Evolutionary conservation across 2,329 filamentous ascomycete genomes (phyloP), one percentile per base, ranked within the genome.

Genomic region (Epichloe amarillans): DNA sequence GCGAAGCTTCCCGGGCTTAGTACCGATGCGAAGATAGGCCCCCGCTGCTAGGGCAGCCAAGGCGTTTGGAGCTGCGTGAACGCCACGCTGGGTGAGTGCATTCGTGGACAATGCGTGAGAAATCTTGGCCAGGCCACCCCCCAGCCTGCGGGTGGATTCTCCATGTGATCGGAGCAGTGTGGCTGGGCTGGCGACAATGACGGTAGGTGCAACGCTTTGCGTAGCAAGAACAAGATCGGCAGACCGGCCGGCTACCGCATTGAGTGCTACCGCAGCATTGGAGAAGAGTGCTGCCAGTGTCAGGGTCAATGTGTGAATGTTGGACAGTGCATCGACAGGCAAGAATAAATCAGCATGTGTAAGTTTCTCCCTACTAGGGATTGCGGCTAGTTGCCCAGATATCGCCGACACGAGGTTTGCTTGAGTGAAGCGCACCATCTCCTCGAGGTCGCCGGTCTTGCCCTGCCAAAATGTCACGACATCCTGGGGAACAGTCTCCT

Each of bases 371-470:
- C 75, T 75, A 26, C 81, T 77, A 10, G 90, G 88, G 37, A 97
- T 70, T 5, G 84, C 81, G 42, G 84, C 80, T 40, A 90, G 77
- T 63, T 95, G 81, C 15, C 83, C 84, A 36, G 86, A 84, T 55
- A 91, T 80, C 47, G 81, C 91, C n/a, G 93, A 78, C n/a, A 88
- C 80, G n/a, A 98, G 69, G 63, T 96, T 96, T 52, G 69, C 72
- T 53, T 91, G 84, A 1, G 83, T 85, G 69, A 95, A 95, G 57
- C 87, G 80, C 35, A 94, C 79, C 65, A 95, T 82, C 53, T 93
- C 82, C 55, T 80, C 79, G 39, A 73, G 64, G 5, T 73, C 69
- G 54, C 66, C 72, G 23, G 64, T 66, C 60, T 70, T 74, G 53
- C 66, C 71, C 65, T 75, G 78, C 80, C 83, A 88, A 60, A 91